Evolutionary conservation across 371 early-diverging fungal species (phyloP).

Genomic region (Apophysomyces sp.): DNA sequence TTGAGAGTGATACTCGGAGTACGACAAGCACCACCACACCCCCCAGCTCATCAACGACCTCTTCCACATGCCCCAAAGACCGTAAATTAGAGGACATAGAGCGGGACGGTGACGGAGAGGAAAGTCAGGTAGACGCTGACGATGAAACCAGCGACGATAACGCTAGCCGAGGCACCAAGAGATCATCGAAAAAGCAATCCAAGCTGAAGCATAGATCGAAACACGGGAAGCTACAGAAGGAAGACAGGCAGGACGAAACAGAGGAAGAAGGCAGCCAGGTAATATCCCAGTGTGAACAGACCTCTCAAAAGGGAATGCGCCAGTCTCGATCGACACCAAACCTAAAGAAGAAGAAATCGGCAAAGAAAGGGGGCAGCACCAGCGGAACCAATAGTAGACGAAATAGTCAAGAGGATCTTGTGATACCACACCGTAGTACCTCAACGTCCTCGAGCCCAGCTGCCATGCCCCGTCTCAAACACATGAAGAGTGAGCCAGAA

Average conservation of each 20-base stretch:
- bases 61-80: background rate
- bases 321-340: slow-evolving; percentile 30
- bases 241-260: slow-evolving; percentile 9
- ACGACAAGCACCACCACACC: background rate
- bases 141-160: background rate
- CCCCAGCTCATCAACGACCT: background rate
- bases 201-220: background rate
- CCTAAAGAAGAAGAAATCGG: slow-evolving; percentile 33
- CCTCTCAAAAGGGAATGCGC: slow-evolving; percentile 11
- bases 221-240: background rate
- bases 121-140: background rate
- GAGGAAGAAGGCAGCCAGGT: slow-evolving; percentile 4
- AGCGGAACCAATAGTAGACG: slow-evolving; percentile 8
- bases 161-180: background rate
- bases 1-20: background rate
- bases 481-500: slow-evolving; percentile 39
- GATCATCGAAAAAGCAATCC: slow-evolving; percentile 8
- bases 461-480: slow-evolving; percentile 17
- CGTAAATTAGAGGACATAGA: background rate
- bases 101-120: background rate
- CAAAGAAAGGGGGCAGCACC: slow-evolving; percentile 13
- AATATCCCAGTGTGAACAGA: background rate
- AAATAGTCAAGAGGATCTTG: slow-evolving; percentile 14
- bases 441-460: slow-evolving; percentile 1
- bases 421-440: slow-evolving; percentile 1